Percentiles rank a stretch among this genome's conserved stretches.
Evolutionary conservation across 306 rosid species (phyloP).

Genomic region (Prunus padus): DNA sequence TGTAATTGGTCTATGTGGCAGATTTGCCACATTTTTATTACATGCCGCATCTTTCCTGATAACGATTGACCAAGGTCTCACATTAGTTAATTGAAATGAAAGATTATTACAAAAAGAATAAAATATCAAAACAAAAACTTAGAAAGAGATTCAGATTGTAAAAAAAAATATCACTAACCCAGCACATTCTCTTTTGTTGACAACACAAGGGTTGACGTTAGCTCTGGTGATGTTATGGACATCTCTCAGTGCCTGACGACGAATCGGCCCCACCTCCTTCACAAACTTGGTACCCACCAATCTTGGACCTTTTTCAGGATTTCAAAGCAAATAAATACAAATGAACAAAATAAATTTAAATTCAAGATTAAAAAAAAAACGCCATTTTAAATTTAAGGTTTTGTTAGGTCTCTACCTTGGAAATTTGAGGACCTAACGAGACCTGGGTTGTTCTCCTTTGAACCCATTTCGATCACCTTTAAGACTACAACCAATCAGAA

Average conservation of each 20-base stretch:
- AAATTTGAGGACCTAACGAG: constrained; percentile 23
- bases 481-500: background rate
- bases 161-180: constrained; percentile 19
- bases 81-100: background rate
- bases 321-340: constrained; percentile 4
- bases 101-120: background rate
- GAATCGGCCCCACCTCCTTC: constrained; percentile 36
- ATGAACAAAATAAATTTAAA: background rate
- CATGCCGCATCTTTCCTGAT: constrained; percentile 5
- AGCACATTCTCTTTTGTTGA: constrained; percentile 27
- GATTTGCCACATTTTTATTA: constrained; percentile 5
- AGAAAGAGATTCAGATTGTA: constrained; percentile 5
- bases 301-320: constrained; percentile 41
- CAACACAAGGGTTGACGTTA: constrained; percentile 14
- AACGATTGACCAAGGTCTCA: background rate
- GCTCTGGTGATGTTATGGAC: constrained; percentile 43
- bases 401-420: constrained; percentile 28
- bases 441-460: constrained; percentile 38
- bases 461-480: constrained; percentile 35
- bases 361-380: background rate
- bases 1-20: constrained; percentile 24
- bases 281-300: constrained; percentile 30
- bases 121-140: constrained; percentile 2
- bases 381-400: background rate
- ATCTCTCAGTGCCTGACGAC: constrained; percentile 41